Percentiles rank a stretch among this genome's conserved stretches.
Evolutionary conservation across 495 filamentous ascomycete species (phyloP).

Genomic region (Tuber indicum): DNA sequence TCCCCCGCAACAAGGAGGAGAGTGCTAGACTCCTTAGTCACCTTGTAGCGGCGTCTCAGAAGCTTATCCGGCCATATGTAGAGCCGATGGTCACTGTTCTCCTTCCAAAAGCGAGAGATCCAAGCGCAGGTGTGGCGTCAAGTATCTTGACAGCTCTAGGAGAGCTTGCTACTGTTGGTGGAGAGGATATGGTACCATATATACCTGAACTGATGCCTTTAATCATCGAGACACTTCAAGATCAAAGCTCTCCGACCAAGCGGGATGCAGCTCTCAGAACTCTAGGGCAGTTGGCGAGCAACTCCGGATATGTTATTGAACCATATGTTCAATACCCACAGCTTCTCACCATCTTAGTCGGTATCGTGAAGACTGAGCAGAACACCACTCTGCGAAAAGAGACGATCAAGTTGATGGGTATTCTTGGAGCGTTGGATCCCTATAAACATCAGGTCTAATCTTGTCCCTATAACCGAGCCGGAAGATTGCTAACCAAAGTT

Average conservation of each 20-base stretch:
- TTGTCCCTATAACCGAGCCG: conserved; percentile 47
- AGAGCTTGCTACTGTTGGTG: conserved; percentile 86
- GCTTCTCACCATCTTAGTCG: conserved; percentile 81
- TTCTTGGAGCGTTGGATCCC: conserved; percentile 90
- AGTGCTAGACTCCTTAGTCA: conserved; percentile 87
- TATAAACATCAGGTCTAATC: conserved; percentile 72
- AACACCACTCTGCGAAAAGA: conserved; percentile 74
- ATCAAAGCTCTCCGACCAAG: conserved; percentile 79
- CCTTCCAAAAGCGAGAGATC: conserved; percentile 77
- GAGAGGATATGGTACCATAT: conserved; percentile 80
- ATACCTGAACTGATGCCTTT: conserved; percentile 87
- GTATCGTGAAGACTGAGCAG: conserved; percentile 87
- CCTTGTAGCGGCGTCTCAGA: conserved; percentile 82
- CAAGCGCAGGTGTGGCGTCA: conserved; percentile 77
- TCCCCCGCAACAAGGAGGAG: conserved; percentile 87
- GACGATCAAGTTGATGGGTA: conserved; percentile 92
- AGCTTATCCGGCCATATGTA: conserved; percentile 88
- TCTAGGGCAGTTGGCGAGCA: conserved; percentile 84
- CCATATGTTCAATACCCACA: conserved; percentile 92
- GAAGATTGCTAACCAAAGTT: background rate
- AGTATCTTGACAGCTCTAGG: conserved; percentile 90
- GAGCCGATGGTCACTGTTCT: conserved; percentile 88
- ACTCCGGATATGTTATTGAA: conserved; percentile 94
- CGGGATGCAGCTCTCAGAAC: conserved; percentile 86
- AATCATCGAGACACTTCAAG: conserved; percentile 85